Base-by-base conservation (phyloP, 495 filamentous ascomycete genomes). In the Durotheca rogersii region DNA sequence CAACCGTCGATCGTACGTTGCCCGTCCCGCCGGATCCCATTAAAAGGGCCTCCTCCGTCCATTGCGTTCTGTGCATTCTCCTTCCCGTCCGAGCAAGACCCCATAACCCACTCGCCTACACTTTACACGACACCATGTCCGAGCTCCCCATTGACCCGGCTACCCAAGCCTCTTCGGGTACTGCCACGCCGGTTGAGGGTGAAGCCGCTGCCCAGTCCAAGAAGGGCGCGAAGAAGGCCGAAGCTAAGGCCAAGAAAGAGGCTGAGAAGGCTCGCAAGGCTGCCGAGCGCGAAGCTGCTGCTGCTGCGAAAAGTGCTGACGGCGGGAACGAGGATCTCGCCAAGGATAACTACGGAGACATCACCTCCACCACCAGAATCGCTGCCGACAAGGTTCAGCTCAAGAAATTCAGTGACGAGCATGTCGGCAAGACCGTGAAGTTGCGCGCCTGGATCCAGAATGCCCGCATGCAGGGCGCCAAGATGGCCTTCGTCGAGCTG, bases 401-500 rank as follows among this genome's bases (percentile, higher is more conserved):
- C 5, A 69, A 72, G 42, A 73, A 80, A 12, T 65, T 87, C 15
- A 74, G 75, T 14, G 72, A 79, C 12, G 74, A 75, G 17, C 71
- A 83, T 60, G 72, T 88, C 23, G 87, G 87, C 52, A 84, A 91
- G 72, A 82, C 84, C 49, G 76, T 96, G 32, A 79, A 81, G 16
- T 80, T 97, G 49, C 81, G 91, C 14, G 92, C 87, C 4, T 86
- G 88, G 70, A 75, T 96, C 18, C 89, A 96, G 67, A 95, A 93
- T 71, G 73, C 87, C 15, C 78, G 92, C 54, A 84, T 87, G 51
- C 88, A 96, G 73, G 88, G 89, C 56, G 86, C 89, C 51, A 94
- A 96, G 72, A 83, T 96, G 75, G 86, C 82, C 45, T 96, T 97
- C 72, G 78, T 96, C 62, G 88, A 93, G 68, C 79, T 97, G 44